Base-by-base conservation (phyloP, 345 rosid species). In the Punica granatum region DNA sequence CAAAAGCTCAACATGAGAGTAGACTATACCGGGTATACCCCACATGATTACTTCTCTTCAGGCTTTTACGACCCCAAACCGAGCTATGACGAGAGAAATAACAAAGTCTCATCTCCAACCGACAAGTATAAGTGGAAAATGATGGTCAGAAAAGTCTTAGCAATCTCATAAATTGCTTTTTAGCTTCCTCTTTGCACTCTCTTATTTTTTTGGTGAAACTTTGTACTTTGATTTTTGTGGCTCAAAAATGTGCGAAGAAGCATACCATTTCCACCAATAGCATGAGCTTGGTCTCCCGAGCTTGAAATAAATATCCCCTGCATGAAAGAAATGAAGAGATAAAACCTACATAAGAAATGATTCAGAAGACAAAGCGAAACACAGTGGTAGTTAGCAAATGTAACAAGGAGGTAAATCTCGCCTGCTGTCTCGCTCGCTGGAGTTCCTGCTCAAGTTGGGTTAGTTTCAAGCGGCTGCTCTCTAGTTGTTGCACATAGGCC, bases 401-500 rank as follows among this genome's bases (percentile, higher is more conserved):
- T 13, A 42, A 54, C 36, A 30, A 67, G 35, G 49, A 70, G 69
- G 48, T 32, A 65, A 81, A 67, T 49, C 48, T 64, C 67, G 91
- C 99, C 95, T 95, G 98, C 64, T 95, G 99, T 39, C 99, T 84
- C 51, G 99, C 98, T 68, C 99, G 88, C 78, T 92, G 99, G 54
- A 95, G 86, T 78, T 92, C 99, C 83, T 92, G 99, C 80, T 95
- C 98, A 68, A 95, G 82, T 77, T 95, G 99, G 23, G 90, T 88
- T 69, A 92, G 82, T 88, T 95, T 95, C 82, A 95, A 75, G 60
- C 98, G 94, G 74, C 98, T 95, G 71, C 87, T 95, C 74, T 95
- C 99, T 74, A 95, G 83, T 77, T 92, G 99, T 80, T 95, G 99
- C 73, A 95, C 99, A 76, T 92, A 92, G 1, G 97, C 98, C 99